Conservation (phyloP, 2,329 filamentous ascomycete species). For the Fusarium sp. region DNA sequence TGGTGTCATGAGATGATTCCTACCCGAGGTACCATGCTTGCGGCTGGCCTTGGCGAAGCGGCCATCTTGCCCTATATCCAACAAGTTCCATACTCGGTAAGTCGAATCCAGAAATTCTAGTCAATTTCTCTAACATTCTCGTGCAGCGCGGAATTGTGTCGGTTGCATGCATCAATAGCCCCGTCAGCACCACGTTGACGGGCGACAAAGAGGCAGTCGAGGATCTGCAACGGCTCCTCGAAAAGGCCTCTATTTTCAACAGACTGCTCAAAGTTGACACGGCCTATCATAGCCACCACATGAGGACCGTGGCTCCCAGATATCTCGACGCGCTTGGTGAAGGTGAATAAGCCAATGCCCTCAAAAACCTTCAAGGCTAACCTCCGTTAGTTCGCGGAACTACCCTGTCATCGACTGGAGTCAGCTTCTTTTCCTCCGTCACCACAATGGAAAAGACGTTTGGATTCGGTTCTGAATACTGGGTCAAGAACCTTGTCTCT, state of each 20-base stretch:
- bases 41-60: slow-evolving; percentile 1
- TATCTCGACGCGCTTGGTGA: slow-evolving; percentile 10
- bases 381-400: neutral
- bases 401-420: neutral
- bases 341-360: neutral
- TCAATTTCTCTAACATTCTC: neutral
- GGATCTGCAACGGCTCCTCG: slow-evolving; percentile 26
- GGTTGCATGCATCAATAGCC: slow-evolving; percentile 42
- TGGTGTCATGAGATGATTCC: neutral
- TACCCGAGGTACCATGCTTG: slow-evolving; percentile 7
- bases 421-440: slow-evolving; percentile 16
- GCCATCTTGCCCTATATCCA: neutral
- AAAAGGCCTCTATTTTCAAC: slow-evolving; percentile 37
- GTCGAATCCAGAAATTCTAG: neutral
- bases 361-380: neutral
- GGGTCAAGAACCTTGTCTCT: slow-evolving; percentile 35
- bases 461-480: slow-evolving; percentile 33
- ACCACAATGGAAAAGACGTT: neutral
- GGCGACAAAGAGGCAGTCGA: slow-evolving; percentile 40
- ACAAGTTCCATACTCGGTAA: neutral
- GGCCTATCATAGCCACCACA: slow-evolving; percentile 58
- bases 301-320: slow-evolving; percentile 36
- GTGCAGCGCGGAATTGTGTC: neutral
- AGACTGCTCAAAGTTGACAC: slow-evolving; percentile 51
- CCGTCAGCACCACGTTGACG: slow-evolving; percentile 39